Base-by-base conservation (phyloP, 2,329 filamentous ascomycete genomes). In the Talaromyces piceae region DNA sequence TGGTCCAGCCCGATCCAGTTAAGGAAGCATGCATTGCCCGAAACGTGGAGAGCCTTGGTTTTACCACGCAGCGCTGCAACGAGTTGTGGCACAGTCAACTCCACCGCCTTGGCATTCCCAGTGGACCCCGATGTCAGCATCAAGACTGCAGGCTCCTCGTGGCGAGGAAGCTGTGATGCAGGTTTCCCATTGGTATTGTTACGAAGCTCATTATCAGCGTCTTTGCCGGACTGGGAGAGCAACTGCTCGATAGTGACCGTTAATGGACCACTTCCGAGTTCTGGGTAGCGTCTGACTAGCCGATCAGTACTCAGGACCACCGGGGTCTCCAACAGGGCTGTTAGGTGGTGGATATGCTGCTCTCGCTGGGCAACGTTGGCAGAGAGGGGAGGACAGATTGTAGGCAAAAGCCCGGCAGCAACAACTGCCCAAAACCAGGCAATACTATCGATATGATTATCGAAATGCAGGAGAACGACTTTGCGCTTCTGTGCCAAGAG, bases 51-150 rank as follows among this genome's bases (percentile, higher is more conserved):
- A 11, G 48, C 28, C 1, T 52, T 39, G 2, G 54, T 49, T 57
- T 79, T 79, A 18, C 73, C 73, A 1, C 48, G 6, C 9, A 75
- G 51, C 0, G 76, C 65, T 1, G 68, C 56, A 0, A 77, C 41
- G 0, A 79, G 56, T 57, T 79, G 75, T 0, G 53, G 47, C 50
- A 78, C 71, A 0, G 60, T 66, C 1, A 79, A 63, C 1, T 54
- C 56, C 0, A 80, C 77, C 0, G 75, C 77, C 58, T 80, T 81
- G 3, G 74, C 64, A 47, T 72, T 69, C 2, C 77, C 76, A 16
- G 73, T 76, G 55, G 71, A 76, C 3, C 78, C 77, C 1, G 77
- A 80, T 1, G 77, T 80, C 3, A 81, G 63, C 73, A 79, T 76
- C 2, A 78, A 60, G 1, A 67, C 57, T 3, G 69, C 70, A 47